Percentiles rank a stretch among this genome's conserved stretches.
Evolutionary conservation across 2,329 filamentous ascomycete genomes (phyloP).

Genomic region (Fusarium bulbicola): DNA sequence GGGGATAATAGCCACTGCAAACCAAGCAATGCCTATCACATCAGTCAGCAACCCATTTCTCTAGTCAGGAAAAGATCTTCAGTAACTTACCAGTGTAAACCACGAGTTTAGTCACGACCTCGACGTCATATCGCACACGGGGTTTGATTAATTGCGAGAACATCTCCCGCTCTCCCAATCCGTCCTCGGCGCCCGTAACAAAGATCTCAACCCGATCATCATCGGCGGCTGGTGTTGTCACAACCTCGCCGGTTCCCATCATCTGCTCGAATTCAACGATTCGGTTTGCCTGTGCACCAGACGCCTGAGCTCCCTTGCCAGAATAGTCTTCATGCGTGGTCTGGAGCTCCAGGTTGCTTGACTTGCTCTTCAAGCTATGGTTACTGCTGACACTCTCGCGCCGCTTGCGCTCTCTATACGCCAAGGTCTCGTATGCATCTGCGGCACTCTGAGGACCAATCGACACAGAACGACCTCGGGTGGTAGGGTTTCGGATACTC

Average conservation of each 20-base stretch:
- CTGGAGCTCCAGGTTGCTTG: constrained; percentile 54
- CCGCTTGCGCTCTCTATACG: constrained; percentile 77
- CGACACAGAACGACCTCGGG: constrained; percentile 81
- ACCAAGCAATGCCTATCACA: constrained; percentile 77
- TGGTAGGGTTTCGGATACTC: constrained; percentile 78
- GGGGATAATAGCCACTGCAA: constrained; percentile 80
- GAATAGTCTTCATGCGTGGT: constrained; percentile 52
- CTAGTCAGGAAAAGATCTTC: background rate
- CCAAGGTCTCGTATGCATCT: constrained; percentile 94
- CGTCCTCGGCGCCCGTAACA: constrained; percentile 52
- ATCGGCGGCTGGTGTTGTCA: constrained; percentile 46
- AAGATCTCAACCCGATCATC: constrained; percentile 49
- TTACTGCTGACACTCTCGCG: constrained; percentile 65
- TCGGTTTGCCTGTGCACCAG: constrained; percentile 56
- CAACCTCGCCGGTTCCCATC: constrained; percentile 73
- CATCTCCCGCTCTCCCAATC: constrained; percentile 77
- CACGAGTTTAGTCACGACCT: constrained; percentile 95
- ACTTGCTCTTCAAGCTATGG: constrained; percentile 55
- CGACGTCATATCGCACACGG: constrained; percentile 95
- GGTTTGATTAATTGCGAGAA: constrained; percentile 87
- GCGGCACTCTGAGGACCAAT: constrained; percentile 95
- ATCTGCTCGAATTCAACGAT: constrained; percentile 74
- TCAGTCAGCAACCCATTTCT: background rate
- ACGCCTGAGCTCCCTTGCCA: constrained; percentile 52
- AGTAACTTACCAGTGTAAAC: constrained; percentile 80